phyloP scores from a whole-genome alignment of 73 alveolate species.

The Tetrahymena thermophila region DNA sequence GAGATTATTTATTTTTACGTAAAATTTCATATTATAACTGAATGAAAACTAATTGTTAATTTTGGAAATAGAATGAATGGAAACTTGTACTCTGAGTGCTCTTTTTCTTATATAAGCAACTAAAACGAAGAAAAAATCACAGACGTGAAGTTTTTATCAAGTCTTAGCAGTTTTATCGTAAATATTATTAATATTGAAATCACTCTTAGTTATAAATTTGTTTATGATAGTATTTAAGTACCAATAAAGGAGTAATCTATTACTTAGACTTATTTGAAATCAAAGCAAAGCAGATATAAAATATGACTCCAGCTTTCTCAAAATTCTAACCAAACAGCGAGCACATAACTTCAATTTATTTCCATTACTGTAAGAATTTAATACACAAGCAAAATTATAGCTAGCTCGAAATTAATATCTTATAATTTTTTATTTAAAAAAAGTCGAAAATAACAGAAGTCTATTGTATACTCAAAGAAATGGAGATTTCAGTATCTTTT shows the following conservation, averaged over 20 bases:
- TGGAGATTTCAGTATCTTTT: background rate
- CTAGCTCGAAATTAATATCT: no score
- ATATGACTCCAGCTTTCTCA: background rate
- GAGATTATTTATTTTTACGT: background rate
- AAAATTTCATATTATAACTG: background rate
- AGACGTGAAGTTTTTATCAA: background rate
- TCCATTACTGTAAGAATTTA: background rate
- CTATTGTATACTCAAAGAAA: background rate
- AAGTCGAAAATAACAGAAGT: background rate
- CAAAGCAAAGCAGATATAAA: background rate
- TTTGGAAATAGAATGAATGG: background rate
- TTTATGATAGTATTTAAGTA: background rate
- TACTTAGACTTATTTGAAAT: background rate
- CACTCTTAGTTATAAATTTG: background rate
- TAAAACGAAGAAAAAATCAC: background rate
- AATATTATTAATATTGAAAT: background rate
- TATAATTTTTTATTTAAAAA: background rate
- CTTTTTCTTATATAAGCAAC: background rate
- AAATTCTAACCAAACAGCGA: background rate
- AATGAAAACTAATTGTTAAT: no score
- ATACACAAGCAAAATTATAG: background rate
- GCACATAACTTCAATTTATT: background rate
- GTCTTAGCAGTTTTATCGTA: background rate
- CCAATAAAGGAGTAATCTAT: background rate
- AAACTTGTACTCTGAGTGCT: background rate